Evolutionary conservation across 495 filamentous ascomycete genomes (phyloP), one percentile per base, ranked within the genome.

Genomic region (Trichocladium antarcticum): DNA sequence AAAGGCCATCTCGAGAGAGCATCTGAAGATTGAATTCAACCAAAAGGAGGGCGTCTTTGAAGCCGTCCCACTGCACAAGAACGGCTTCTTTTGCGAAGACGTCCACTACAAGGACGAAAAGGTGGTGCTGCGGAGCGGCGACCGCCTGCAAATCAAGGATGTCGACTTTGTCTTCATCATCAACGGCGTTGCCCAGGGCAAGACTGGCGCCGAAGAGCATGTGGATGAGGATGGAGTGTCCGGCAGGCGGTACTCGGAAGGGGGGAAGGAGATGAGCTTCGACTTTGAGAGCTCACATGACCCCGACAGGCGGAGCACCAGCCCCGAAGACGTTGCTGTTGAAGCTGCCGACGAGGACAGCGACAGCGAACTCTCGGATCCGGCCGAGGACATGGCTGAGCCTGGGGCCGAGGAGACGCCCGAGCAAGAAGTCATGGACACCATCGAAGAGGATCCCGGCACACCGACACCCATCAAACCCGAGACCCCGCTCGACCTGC

Each of bases 1-100:
- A 41, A 83, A 83, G 45, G 81, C 78, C 20, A 96, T 97, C 31
- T 95, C 89, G 6, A 77, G 90, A 34, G 74, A 84, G 59, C 92
- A 98, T 63, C 77, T 89, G 31, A 83, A 80, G 57, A 89, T 98
- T 45, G 66, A 78, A 11, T 97, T 86, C 63, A 89, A 90, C 57
- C 80, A 81, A 50, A 74, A 80, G 17, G 76, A 75, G 51, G 75
- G 81, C 45, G 63, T 81, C 12, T 98, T 89, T 51, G 82, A 93
- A 59, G 78, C 92, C 56, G 73, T 83, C 34, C 80, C 93, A 3
- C 69, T 90, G 57, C 88, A 90, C 43, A 78, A 81, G 55, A 96
- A 95, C 60, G 88, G 88, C 27, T 82, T 85, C 28, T 94, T 90
- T 51, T 78, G 86, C 40, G 83, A 95, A 42, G 84, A 84, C 29